phyloP scores from a whole-genome alignment of 2,329 filamentous ascomycete genomes.

The Claviceps quebecensis region DNA sequence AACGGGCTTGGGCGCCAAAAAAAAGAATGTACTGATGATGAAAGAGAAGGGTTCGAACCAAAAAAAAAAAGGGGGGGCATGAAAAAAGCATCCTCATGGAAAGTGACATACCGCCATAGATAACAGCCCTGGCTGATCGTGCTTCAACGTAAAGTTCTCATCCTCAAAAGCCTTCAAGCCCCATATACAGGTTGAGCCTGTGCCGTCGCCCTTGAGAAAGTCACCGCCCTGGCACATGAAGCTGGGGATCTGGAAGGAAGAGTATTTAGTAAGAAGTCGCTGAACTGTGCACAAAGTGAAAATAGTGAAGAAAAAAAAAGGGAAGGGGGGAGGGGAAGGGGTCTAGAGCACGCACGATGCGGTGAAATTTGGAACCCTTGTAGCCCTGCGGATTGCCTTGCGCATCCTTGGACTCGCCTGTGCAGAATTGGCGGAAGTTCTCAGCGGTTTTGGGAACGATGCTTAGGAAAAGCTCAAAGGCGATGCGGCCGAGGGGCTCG shows the following conservation, averaged over 20 bases:
- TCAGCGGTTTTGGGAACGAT: slow-evolving; percentile 78
- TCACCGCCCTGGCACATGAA: slow-evolving; percentile 98
- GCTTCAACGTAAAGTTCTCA: slow-evolving; percentile 74
- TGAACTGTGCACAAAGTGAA: not conserved
- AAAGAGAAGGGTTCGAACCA: too few relatives aligned
- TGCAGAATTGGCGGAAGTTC: slow-evolving; percentile 96
- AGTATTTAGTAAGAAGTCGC: not conserved
- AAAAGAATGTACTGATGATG: too few relatives aligned
- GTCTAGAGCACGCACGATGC: slow-evolving; percentile 50
- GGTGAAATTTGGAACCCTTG: slow-evolving; percentile 88
- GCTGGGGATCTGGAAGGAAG: slow-evolving; percentile 56
- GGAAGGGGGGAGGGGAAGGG: not conserved
- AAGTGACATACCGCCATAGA: slow-evolving; percentile 73
- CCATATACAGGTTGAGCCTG: slow-evolving; percentile 78
- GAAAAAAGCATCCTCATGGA: not conserved
- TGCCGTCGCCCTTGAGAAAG: slow-evolving; percentile 86
- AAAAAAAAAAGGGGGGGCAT: not conserved
- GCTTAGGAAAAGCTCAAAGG: slow-evolving; percentile 81
- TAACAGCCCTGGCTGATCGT: slow-evolving; percentile 66
- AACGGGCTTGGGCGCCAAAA: not conserved
- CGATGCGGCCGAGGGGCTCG: slow-evolving; percentile 73
- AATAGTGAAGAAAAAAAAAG: too few relatives aligned
- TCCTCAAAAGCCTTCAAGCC: slow-evolving; percentile 73
- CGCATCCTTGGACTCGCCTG: slow-evolving; percentile 72
- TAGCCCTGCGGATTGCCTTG: slow-evolving; percentile 76